Base-by-base conservation (phyloP, 1,284 basidiomycete species). In the Vanrija humicola region DNA sequence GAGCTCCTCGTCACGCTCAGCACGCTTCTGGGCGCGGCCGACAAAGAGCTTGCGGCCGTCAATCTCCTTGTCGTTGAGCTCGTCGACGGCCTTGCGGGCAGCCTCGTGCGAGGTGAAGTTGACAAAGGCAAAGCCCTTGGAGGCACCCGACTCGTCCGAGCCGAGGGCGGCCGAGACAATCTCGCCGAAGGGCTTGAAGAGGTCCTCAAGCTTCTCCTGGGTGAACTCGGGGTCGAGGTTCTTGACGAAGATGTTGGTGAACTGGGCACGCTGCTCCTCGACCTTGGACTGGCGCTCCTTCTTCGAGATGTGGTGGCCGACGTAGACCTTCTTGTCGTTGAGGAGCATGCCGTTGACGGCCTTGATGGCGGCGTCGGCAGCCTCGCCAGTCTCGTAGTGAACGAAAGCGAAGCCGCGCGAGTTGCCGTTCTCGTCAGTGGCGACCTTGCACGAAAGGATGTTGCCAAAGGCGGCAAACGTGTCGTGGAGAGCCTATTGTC, bases 401-500 rank as follows among this genome's bases (percentile, higher is more conserved):
- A 70, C 70, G 52, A 60, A 72, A 54, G 72, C 96, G 75, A 98
- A 99, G 61, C 94, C 93, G 76, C 90, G 90, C 66, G 92, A 94
- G 69, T 87, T 87, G 60, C 91, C 93, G 63, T 86, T 85, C 75
- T 94, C 90, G 74, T 96, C 94, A 52, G 86, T 89, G 59, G 95
- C 96, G 67, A 99, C 95, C 82, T 99, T 99, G 87, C 96, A 99
- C 40, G 96, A 98, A 63, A 99, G 82, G 64, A 99, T 96, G 73
- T 96, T 95, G 62, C 96, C 96, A 74, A 98, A 99, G 48, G 96
- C 95, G 61, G 92, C 93, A 76, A 99, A 99, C 48, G 96, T 99
- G 78, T 99, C 96, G 77, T 99, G 96, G 59, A 99, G 89, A 64
- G 96, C 96, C 87, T 89, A 61, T 4, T 34, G 14, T 34, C 28